phyloP scores from a whole-genome alignment of 2,329 filamentous ascomycete genomes.

The Sporothrix pallida region DNA sequence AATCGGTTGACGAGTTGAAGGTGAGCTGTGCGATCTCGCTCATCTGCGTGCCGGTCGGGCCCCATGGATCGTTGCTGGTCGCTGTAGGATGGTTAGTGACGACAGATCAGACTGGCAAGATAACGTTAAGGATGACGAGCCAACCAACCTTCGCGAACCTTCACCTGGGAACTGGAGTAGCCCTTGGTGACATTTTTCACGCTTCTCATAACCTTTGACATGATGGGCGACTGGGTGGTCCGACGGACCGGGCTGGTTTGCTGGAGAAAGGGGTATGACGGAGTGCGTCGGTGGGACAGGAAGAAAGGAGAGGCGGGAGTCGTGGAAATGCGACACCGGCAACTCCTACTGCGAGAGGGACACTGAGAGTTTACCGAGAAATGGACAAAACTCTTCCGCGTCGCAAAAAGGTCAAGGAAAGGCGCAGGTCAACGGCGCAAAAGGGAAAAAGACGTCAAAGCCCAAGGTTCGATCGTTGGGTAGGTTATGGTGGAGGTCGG shows the following conservation, averaged over 20 bases:
- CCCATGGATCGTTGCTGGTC: conserved; percentile 98
- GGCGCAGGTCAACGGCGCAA: conserved; percentile 4
- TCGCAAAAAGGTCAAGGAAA: not conserved
- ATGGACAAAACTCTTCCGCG: not conserved
- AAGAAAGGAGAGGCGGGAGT: not conserved
- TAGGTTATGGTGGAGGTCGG: not conserved
- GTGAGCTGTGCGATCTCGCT: conserved; percentile 97
- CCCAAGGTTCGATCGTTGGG: too few relatives aligned
- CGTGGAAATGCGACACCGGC: conserved; percentile 15
- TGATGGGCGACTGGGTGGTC: conserved; percentile 52
- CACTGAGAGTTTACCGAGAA: not conserved
- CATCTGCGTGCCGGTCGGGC: conserved; percentile 97
- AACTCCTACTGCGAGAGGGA: not conserved
- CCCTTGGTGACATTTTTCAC: conserved; percentile 99
- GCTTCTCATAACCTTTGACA: conserved; percentile 97
- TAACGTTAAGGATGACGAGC: not conserved
- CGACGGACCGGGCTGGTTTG: conserved; percentile 26
- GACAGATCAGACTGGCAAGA: not conserved
- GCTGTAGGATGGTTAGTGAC: conserved; percentile 58
- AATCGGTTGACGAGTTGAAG: conserved; percentile 97
- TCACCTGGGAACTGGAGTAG: conserved; percentile 94
- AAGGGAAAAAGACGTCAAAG: not conserved
- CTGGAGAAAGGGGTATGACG: not conserved
- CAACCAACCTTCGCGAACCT: conserved; percentile 90
- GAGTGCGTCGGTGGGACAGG: not conserved